Evolutionary conservation across 305 asterid species (phyloP), one percentile per base, ranked within the genome.

Genomic region (Fraxinus velutina): DNA sequence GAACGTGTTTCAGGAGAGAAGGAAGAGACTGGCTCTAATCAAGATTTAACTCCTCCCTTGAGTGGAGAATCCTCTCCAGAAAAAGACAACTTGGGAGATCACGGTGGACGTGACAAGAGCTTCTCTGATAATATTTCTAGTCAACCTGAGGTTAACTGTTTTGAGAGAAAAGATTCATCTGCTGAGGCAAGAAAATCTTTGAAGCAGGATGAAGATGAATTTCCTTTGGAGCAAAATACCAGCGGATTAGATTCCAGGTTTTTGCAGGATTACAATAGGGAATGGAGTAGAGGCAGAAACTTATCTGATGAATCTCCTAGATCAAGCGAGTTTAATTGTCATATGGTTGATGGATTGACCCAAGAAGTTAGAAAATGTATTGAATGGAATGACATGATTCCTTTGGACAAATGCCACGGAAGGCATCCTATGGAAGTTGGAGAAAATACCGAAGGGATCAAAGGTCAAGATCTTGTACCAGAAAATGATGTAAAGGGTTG

Each of bases 81-180:
- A 57, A 87, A 77, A 47, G 83, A 75, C 55, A 72, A 22, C 32
- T 71, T 73, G 71, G 75, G 78, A 22, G 75, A 37, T 76, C 86
- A 66, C 70, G 84, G 77, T 75, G 88, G 78, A 79, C 75, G 83
- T 21, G 89, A 79, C 7, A 79, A 70, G 72, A 86, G 85, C 75
- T 75, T 85, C 79, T 86, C 93, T n/a, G 86, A 85, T 60, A 83
- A 66, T 57, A 83, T 85, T 80, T 76, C 89, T 75, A 87, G 86
- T 81, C 89, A 91, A 47, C 81, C 83, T 57, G 90, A 88, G 77
- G 79, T 81, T 74, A 70, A 78, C 47, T 77, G 55, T 81, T 83
- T 72, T 30, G 85, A 37, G 36, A 76, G 64, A 6, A 87, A 89
- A 79, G 87, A 52, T 81, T 88, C 85, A 37, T 72, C 86, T 42